phyloP scores from a whole-genome alignment of 2,329 filamentous ascomycete species.

The Colletotrichum trifolii region DNA sequence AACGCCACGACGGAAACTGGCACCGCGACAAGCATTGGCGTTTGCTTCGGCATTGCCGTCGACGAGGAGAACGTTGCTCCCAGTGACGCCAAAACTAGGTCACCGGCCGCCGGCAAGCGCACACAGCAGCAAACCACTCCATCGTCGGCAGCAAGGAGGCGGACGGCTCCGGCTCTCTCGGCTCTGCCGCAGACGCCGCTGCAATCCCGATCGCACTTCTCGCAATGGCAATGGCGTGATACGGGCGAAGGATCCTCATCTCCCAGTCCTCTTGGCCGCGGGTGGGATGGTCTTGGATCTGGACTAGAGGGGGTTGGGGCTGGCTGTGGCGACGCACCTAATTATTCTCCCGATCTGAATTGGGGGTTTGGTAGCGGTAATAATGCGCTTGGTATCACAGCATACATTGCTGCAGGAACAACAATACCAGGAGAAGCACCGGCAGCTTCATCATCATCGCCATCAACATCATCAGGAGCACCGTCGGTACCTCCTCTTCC shows the following conservation, averaged over 20 bases:
- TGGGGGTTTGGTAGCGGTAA: not conserved
- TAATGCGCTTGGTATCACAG: not conserved
- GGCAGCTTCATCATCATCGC: too few species aligned
- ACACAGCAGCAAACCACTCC: conserved; percentile 22
- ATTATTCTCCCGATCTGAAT: too few species aligned
- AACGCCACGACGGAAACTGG: conserved; percentile 36
- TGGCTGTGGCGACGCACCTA: not conserved
- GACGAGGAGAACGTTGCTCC: conserved; percentile 13
- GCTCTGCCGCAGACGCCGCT: conserved; percentile 25
- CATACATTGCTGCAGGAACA: conserved; percentile 2
- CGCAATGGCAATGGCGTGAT: conserved; percentile 18
- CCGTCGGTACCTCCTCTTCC: conserved; percentile 6
- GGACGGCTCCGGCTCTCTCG: conserved; percentile 23
- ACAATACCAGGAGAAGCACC: not conserved
- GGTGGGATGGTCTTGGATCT: not conserved
- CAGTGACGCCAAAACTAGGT: not conserved
- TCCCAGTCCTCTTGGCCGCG: too few species aligned
- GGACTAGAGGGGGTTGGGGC: not conserved
- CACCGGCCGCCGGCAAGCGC: not conserved
- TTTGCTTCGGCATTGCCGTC: conserved; percentile 29
- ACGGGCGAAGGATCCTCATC: conserved; percentile 8
- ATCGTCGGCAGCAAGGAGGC: conserved; percentile 19
- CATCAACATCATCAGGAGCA: too few species aligned
- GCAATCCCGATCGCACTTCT: conserved; percentile 10
- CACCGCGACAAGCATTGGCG: conserved; percentile 33